A percentile compares a stretch with the other conserved stretches of the same genome.
Evolutionary conservation across 2,329 filamentous ascomycete species (phyloP).

Genomic region (Thermoascus crustaceus): DNA sequence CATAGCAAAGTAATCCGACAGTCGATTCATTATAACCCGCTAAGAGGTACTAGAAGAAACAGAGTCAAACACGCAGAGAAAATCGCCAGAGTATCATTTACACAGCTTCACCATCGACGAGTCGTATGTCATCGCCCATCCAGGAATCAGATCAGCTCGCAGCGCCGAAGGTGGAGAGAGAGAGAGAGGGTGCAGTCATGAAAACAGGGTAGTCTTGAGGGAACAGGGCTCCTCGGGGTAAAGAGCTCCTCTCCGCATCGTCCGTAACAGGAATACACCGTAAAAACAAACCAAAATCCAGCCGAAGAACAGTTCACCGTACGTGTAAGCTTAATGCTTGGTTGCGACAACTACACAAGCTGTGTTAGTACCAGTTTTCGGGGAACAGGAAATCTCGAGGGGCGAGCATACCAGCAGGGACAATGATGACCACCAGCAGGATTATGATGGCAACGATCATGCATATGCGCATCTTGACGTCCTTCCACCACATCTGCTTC

Average conservation of each 20-base stretch:
- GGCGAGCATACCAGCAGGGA: conserved; percentile 69
- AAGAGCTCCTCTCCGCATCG: neutral
- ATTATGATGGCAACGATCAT: conserved; percentile 85
- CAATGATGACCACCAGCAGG: conserved; percentile 85
- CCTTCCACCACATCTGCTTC: conserved; percentile 99
- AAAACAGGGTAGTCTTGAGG: conserved; percentile 22
- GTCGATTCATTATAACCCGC: conserved; percentile 9
- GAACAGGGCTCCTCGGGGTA: conserved; percentile 12
- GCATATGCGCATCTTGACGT: conserved; percentile 99
- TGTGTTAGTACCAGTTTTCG: conserved; percentile 14
- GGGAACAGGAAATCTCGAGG: too few species aligned
- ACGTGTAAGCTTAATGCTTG: conserved; percentile 28
- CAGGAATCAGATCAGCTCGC: conserved; percentile 17
- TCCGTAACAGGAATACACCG: conserved; percentile 1
- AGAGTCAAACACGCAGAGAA: conserved; percentile 25
- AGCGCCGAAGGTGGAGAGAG: conserved; percentile 20
- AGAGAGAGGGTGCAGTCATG: conserved; percentile 7
- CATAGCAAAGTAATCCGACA: conserved; percentile 1
- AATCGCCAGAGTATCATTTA: conserved; percentile 37
- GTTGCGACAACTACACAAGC: conserved; percentile 34
- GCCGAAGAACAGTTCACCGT: conserved; percentile 22
- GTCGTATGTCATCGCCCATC: conserved; percentile 4
- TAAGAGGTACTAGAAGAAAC: conserved; percentile 15
- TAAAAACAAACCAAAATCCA: conserved; percentile 22
- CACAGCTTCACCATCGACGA: conserved; percentile 29